These are phyloP conservation scores for Aspergillus cavernicola DNA, from an alignment of 495 filamentous ascomycete genomes.

Conservation along the genomic window DNA sequence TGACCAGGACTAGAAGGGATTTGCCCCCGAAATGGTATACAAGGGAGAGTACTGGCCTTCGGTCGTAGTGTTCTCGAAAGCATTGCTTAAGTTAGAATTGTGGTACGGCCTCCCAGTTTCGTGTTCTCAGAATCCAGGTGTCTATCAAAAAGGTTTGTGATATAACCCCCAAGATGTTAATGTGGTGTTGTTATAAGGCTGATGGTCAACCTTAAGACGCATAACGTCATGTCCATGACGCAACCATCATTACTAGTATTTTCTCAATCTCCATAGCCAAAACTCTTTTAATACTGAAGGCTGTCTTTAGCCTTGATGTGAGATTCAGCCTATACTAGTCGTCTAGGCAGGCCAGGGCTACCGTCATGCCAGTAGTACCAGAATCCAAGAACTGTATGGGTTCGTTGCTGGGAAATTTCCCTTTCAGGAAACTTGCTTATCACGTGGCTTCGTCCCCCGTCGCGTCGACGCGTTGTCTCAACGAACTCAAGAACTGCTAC, in stretches of 20 bases:
- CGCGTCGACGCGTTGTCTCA: slow-evolving; percentile 11
- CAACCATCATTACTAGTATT: too few species aligned
- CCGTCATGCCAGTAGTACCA: too few species aligned
- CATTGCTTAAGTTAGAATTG: not conserved
- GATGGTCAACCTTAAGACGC: too few species aligned
- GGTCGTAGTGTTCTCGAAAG: not conserved
- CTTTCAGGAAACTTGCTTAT: too few species aligned
- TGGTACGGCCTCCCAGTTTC: too few species aligned
- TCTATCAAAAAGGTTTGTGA: too few species aligned
- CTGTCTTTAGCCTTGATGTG: not conserved
- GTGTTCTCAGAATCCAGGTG: too few species aligned
- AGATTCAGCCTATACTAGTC: too few species aligned
- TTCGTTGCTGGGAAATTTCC: too few species aligned
- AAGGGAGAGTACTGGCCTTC: not conserved
- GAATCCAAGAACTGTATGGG: not conserved
- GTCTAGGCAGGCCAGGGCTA: too few species aligned
- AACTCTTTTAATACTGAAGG: not conserved
- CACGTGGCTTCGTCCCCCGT: not conserved
- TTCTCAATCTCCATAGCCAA: not conserved
- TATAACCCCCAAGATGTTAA: too few species aligned
- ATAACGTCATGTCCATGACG: slow-evolving; percentile 5
- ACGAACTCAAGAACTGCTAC: not conserved
- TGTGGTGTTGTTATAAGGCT: too few species aligned
- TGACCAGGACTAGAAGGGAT: not conserved
- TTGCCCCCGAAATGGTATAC: not conserved